phyloP scores from a whole-genome alignment of 192 early-diverging fungal species.

The Mortierella claussenii region DNA sequence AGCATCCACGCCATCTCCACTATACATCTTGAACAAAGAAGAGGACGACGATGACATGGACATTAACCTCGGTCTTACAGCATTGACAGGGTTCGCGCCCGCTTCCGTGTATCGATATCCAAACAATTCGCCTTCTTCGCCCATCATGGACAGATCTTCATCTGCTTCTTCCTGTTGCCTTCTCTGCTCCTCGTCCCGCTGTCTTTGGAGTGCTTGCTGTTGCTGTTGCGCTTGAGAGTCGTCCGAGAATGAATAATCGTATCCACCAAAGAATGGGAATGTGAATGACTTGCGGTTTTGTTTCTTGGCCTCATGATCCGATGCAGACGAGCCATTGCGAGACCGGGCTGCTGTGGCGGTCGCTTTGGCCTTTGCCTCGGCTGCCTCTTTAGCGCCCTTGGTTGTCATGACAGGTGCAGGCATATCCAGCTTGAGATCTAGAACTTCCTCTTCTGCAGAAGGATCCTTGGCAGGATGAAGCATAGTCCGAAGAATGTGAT shows the following conservation, averaged over 20 bases:
- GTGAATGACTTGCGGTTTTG: slow-evolving; percentile 40
- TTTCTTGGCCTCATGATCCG: slow-evolving; percentile 19
- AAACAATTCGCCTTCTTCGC: slow-evolving; percentile 31
- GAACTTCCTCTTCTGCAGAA: background rate
- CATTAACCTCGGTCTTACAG: background rate
- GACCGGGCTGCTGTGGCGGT: slow-evolving; percentile 11
- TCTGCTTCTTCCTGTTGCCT: slow-evolving; percentile 10
- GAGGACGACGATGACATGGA: background rate
- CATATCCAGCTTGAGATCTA: slow-evolving; percentile 19
- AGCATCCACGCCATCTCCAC: background rate
- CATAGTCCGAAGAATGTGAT: slow-evolving; percentile 30
- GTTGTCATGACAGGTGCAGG: slow-evolving; percentile 10
- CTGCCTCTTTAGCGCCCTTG: slow-evolving; percentile 22
- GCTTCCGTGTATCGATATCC: slow-evolving; percentile 18
- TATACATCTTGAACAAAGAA: no score
- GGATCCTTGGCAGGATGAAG: slow-evolving; percentile 11
- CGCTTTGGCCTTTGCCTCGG: slow-evolving; percentile 25
- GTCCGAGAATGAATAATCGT: slow-evolving; percentile 4
- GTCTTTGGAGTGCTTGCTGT: background rate
- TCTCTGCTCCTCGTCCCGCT: slow-evolving; percentile 1
- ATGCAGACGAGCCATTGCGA: slow-evolving; percentile 9
- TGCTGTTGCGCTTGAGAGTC: background rate
- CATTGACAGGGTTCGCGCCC: background rate
- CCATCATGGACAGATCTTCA: slow-evolving; percentile 28
- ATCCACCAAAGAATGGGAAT: slow-evolving; percentile 36